Base-by-base conservation (phyloP, 2,329 filamentous ascomycete genomes). In the Talaromyces sp. region DNA sequence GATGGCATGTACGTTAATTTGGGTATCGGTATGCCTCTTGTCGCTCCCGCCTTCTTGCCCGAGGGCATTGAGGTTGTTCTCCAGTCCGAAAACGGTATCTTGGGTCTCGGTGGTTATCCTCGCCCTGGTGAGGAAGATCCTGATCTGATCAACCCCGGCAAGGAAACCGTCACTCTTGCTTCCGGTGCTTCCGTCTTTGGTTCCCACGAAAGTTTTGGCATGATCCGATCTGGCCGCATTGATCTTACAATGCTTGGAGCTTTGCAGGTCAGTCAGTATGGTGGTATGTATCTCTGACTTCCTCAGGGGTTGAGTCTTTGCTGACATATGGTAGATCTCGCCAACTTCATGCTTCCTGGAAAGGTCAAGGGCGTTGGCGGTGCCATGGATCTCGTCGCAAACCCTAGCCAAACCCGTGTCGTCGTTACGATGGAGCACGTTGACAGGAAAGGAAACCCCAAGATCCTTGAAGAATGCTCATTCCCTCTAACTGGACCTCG, bases 341-440 rank as follows among this genome's bases (percentile, higher is more conserved):
- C 92, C 64, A 95, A 95, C 80, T 96, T 92, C 83, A 95, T 95
- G 89, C 89, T 96, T 69, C 92, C 92, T 0, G 92, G 92, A 49
- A 93, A 93, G 78, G 86, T 68, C 19, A 93, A 93, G 83, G 91
- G 91, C 37, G 93, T 94, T 86, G 91, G 91, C 66, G 87, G 87
- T 54, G 87, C 87, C 24, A 90, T 90, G 87, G 87, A 90, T 73
- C 79, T 90, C 3, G 87, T 90, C 5, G 86, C 85, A 57, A 89
- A 89, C 76, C 87, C 87, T 1, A 85, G 87, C 70, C 82, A 82
- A 71, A 90, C 87, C 69, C 89, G 88, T 80, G 88, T 91, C 68
- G 87, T 91, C 16, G 87, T 90, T 3, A 86, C 88, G 1, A 90
- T 88, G 52, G 88, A 90, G 73, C 89, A 91, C 73, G 84, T 87